Conservation (phyloP, 345 rosid genomes). For the Eucalyptus virginea region DNA sequence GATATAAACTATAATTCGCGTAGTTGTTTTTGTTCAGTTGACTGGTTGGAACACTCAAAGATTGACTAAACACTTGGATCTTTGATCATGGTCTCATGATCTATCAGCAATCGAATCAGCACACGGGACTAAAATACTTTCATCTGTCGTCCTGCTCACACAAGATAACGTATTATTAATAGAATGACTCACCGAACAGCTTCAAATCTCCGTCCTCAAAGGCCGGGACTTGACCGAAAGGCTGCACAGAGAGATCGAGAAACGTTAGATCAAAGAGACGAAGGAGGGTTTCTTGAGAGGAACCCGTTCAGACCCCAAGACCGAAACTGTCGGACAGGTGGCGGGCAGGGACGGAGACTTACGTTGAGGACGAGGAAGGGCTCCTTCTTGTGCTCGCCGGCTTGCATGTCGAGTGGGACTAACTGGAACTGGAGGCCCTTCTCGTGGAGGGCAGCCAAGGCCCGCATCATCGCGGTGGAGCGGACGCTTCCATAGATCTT, state of each 20-base stretch:
- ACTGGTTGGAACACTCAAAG: too few relatives aligned
- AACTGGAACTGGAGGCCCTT: slow-evolving; percentile 15
- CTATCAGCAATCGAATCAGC: background rate
- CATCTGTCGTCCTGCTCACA: fast-evolving
- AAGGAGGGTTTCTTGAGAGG: slow-evolving; percentile 6
- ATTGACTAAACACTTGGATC: too few relatives aligned
- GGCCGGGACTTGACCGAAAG: slow-evolving; percentile 69
- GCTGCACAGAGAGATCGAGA: slow-evolving; percentile 45
- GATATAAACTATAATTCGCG: background rate
- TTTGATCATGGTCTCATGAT: too few relatives aligned
- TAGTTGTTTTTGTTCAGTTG: background rate
- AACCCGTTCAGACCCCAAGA: background rate
- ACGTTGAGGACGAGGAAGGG: background rate
- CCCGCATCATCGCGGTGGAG: slow-evolving; percentile 2
- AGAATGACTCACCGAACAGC: slow-evolving; percentile 36
- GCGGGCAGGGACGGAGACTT: background rate
- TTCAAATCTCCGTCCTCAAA: slow-evolving; percentile 53
- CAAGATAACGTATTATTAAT: fast-evolving
- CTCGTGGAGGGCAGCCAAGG: slow-evolving; percentile 6
- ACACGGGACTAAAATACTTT: fast-evolving
- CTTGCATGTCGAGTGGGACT: background rate
- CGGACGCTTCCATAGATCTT: background rate
- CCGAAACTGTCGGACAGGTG: background rate
- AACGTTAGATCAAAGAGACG: slow-evolving; percentile 15
- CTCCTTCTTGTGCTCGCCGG: slow-evolving; percentile 13